phyloP scores from a whole-genome alignment of 805 yeast species.

The Lachancea sp. region DNA sequence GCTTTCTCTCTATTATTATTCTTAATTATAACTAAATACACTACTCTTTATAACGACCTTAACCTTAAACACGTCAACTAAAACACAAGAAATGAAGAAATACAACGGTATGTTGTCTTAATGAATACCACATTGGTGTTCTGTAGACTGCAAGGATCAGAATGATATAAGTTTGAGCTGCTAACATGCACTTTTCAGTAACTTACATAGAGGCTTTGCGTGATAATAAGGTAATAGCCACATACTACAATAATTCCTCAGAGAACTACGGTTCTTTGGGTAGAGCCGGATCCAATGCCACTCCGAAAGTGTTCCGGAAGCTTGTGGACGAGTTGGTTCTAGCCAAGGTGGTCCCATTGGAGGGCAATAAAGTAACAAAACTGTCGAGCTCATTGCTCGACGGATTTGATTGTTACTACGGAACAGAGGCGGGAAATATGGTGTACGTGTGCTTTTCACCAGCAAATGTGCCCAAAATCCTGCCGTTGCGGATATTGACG shows the following conservation, averaged over 20 bases:
- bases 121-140: neutral
- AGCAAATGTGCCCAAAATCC: conserved; percentile 24
- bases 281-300: conserved; percentile 6
- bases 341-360: conserved; percentile 26
- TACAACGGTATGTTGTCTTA: conserved; percentile 13
- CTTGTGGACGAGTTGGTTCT: conserved; percentile 27
- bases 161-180: neutral
- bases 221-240: conserved; percentile 19
- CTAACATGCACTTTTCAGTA: conserved; percentile 12
- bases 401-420: conserved; percentile 31
- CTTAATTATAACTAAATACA: no score
- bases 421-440: conserved; percentile 18
- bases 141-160: neutral
- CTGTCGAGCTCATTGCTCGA: conserved; percentile 27
- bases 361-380: conserved; percentile 32
- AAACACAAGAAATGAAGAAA: conserved; percentile 10
- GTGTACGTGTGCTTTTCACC: conserved; percentile 25
- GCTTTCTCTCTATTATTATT: no score
- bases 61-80: neutral
- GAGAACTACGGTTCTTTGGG: conserved; percentile 21
- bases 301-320: conserved; percentile 21
- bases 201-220: conserved; percentile 26
- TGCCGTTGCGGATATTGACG: conserved; percentile 30
- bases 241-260: conserved; percentile 18
- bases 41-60: no score